A percentile compares a stretch with the other conserved stretches of the same genome.
Evolutionary conservation across 2,329 filamentous ascomycete species (phyloP).

Genomic region (Ophiostoma australiae): DNA sequence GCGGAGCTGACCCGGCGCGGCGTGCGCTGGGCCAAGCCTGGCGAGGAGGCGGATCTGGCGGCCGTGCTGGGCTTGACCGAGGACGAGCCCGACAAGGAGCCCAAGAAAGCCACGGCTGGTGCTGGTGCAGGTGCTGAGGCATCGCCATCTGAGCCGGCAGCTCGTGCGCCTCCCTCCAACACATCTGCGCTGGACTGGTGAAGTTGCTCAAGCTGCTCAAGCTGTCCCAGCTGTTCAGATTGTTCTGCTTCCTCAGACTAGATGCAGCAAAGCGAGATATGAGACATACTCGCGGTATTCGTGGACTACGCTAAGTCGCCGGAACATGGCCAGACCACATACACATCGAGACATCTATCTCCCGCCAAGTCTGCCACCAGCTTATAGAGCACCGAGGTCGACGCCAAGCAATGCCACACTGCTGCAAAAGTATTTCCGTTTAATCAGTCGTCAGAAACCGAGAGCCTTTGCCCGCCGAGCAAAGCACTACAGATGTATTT

Average conservation of each 20-base stretch:
- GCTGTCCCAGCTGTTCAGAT: background rate
- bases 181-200: constrained; percentile 23
- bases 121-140: background rate
- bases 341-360: no score
- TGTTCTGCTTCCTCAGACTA: background rate
- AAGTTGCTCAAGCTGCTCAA: background rate
- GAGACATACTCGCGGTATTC: background rate
- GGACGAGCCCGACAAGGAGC: constrained; percentile 6
- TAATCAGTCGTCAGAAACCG: no score
- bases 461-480: no score
- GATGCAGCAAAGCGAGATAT: background rate
- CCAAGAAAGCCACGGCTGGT: background rate
- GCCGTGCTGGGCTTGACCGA: constrained; percentile 24
- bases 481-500: no score
- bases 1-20: constrained; percentile 36
- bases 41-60: constrained; percentile 21
- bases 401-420: background rate
- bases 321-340: no score
- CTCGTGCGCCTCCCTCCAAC: constrained; percentile 15
- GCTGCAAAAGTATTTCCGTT: no score
- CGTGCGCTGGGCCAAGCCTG: constrained; percentile 21
- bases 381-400: no score
- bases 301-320: background rate
- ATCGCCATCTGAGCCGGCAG: background rate
- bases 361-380: background rate